Evolutionary conservation across 805 yeast genomes (phyloP).

Genomic region (Cyberlindnera misumaiensis): DNA sequence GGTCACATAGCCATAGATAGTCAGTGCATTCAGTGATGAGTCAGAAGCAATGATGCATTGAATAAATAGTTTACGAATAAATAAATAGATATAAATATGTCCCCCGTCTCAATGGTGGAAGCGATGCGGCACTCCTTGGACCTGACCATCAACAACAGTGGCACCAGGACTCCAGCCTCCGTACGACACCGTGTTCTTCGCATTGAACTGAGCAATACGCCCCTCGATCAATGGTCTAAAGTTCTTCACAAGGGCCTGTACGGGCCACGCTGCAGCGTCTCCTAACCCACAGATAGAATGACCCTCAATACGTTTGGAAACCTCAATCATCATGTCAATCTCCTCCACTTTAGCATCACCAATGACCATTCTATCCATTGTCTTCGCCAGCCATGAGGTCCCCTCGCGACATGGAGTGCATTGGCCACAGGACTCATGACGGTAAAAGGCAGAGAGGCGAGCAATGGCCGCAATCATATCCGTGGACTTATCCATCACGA

Average conservation of each 20-base stretch:
- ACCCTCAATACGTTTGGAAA: constrained; percentile 83
- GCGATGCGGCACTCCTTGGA: constrained; percentile 46
- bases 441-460: constrained; percentile 76
- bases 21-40: too few species aligned
- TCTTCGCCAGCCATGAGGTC: constrained; percentile 74
- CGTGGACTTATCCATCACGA: constrained; percentile 83
- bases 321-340: constrained; percentile 78
- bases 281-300: constrained; percentile 91
- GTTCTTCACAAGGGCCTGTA: constrained; percentile 80
- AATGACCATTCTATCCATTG: constrained; percentile 73
- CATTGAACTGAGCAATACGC: constrained; percentile 59
- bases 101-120: constrained; percentile 16
- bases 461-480: constrained; percentile 83
- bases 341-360: constrained; percentile 81
- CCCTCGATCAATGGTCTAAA: constrained; percentile 80
- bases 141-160: constrained; percentile 53
- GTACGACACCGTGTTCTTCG: constrained; percentile 35
- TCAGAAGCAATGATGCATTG: not conserved
- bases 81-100: constrained; percentile 6
- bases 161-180: constrained; percentile 79
- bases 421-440: constrained; percentile 92
- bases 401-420: constrained; percentile 96
- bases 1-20: not conserved
- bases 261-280: constrained; percentile 92
- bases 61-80: constrained; percentile 5